Evolutionary conservation across 768 basidiomycete species (phyloP).

Genomic region (Termitomyces bulborhizus): DNA sequence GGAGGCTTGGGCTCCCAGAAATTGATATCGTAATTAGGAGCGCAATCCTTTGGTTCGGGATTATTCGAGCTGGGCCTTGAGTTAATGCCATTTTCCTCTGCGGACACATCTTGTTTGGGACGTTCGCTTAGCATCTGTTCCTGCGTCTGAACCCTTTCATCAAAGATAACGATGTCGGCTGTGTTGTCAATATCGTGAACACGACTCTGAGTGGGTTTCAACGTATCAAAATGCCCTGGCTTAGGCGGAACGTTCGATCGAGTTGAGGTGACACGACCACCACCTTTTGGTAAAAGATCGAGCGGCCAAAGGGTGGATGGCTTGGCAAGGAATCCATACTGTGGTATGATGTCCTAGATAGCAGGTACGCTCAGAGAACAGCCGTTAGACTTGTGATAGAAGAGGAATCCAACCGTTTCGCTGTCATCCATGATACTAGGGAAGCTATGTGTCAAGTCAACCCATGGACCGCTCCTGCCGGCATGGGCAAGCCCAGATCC

Average conservation of each 20-base stretch:
- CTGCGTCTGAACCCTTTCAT: not conserved
- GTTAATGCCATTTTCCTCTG: not conserved
- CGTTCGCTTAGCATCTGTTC: not conserved
- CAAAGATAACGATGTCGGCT: not conserved
- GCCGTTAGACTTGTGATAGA: not conserved
- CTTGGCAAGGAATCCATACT: conserved; percentile 55
- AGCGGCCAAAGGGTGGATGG: conserved; percentile 56
- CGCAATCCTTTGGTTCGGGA: not conserved
- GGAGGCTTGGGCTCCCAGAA: not conserved
- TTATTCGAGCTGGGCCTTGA: not conserved
- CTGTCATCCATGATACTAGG: conserved; percentile 52
- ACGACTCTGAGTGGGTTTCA: not conserved
- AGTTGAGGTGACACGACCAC: conserved; percentile 1
- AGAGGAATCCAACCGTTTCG: not conserved
- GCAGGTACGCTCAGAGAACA: not conserved
- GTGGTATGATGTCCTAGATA: conserved; percentile 59
- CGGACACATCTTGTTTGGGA: not conserved
- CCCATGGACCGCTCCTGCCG: conserved; percentile 78
- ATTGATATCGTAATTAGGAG: not conserved
- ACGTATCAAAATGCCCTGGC: not conserved
- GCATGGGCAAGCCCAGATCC: conserved; percentile 63
- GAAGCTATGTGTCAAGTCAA: conserved; percentile 83
- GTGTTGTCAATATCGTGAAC: not conserved
- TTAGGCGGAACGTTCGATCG: not conserved
- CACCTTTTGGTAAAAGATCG: conserved; percentile 26